Percentiles rank a stretch among this genome's conserved stretches.
Evolutionary conservation across 441 rosid genomes (phyloP).

Genomic region (Pelargonium myrrhifolium): DNA sequence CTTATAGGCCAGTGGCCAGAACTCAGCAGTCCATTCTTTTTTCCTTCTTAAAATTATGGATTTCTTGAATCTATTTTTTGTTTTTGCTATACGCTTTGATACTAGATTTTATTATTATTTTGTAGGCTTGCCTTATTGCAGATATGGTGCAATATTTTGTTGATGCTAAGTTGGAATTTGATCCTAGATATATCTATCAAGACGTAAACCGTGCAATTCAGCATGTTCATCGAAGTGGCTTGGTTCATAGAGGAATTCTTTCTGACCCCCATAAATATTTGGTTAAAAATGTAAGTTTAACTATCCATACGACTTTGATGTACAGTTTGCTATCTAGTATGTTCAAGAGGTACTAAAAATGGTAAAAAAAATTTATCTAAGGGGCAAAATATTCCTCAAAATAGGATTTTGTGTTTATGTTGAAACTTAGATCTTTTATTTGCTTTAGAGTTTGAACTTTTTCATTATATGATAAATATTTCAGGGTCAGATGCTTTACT

Average conservation of each 20-base stretch:
- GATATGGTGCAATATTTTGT: constrained; percentile 88
- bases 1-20: background rate
- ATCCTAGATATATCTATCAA: constrained; percentile 80
- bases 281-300: constrained; percentile 62
- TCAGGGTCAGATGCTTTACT: constrained; percentile 58
- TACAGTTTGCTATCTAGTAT: background rate
- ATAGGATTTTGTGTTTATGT: background rate
- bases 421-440: background rate
- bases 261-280: constrained; percentile 73
- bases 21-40: background rate
- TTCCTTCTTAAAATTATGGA: background rate
- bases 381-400: background rate
- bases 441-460: background rate
- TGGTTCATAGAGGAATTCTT: constrained; percentile 87
- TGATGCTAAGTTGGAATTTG: constrained; percentile 90
- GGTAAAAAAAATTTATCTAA: background rate
- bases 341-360: background rate
- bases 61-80: background rate
- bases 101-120: constrained; percentile 12
- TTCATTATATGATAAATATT: constrained; percentile 15
- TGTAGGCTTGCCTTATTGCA: constrained; percentile 89
- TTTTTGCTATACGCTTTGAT: background rate
- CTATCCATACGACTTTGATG: background rate
- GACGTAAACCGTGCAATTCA: constrained; percentile 91
- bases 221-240: constrained; percentile 92